Evolutionary conservation across 176 grass and related monocot genomes (phyloP).

Genomic region (Bolboschoenus planiculmis): DNA sequence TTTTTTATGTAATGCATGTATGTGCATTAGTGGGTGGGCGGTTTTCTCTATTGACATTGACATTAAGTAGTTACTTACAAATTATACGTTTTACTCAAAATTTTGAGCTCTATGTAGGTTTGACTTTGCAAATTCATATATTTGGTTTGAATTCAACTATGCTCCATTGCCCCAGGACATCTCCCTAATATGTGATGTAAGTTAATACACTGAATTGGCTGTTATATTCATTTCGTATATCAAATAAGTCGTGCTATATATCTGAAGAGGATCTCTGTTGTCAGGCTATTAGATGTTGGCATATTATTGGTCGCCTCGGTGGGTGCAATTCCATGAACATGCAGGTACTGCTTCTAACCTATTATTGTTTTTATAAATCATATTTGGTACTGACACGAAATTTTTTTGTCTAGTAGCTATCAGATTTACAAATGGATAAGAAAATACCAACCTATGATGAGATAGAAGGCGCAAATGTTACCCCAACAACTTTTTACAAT

Average conservation of each 20-base stretch:
- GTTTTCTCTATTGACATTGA: neutral
- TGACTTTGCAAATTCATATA: slow-evolving; percentile 79
- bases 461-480: slow-evolving; percentile 71
- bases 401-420: slow-evolving; percentile 41
- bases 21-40: neutral
- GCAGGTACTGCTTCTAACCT: slow-evolving; percentile 51
- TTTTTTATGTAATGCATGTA: neutral
- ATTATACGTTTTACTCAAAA: neutral
- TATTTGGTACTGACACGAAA: neutral
- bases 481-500: slow-evolving; percentile 76
- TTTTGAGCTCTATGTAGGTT: slow-evolving; percentile 42
- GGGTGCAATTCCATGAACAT: slow-evolving; percentile 97
- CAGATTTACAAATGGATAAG: slow-evolving; percentile 63
- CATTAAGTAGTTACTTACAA: neutral
- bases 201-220: slow-evolving; percentile 7
- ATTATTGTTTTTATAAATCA: neutral
- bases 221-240: neutral
- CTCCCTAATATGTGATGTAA: slow-evolving; percentile 83
- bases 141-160: slow-evolving; percentile 96
- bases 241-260: slow-evolving; percentile 11
- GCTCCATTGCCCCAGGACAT: slow-evolving; percentile 70
- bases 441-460: slow-evolving; percentile 77
- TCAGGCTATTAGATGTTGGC: slow-evolving; percentile 83
- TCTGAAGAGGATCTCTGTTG: slow-evolving; percentile 16
- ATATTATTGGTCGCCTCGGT: slow-evolving; percentile 81